Evolutionary conservation across 495 filamentous ascomycete species (phyloP), one percentile per base, ranked within the genome.

Genomic region (Talaromyces proteolyticus): DNA sequence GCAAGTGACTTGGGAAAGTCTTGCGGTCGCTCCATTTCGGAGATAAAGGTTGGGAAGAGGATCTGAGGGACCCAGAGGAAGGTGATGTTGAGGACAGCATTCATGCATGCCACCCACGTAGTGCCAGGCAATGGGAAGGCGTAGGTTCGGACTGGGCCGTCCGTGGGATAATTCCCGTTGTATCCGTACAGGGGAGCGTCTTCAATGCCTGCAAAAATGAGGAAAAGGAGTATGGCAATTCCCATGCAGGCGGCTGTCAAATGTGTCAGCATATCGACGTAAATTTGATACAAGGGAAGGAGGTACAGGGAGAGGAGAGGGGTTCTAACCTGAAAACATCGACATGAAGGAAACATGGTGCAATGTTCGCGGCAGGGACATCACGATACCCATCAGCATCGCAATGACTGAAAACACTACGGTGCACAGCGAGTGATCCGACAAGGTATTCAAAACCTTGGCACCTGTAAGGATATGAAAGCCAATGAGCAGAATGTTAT

Each of bases 31-130:
- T 81, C 82, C 89, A 95, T 95, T 61, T 95, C 89, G 4, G 89
- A 89, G 53, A 95, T 94, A 70, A 95, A 95, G 55, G 82, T 87
- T 2, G 89, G 89, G 19, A 95, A 74, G 0, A 89, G 94, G 60
- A 95, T 94, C 62, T 95, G 89, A 3, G 89, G 89, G 52, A 95
- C 92, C 67, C 94, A 92, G 3, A 89, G 93, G 64, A 93, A 95
- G 64, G 79, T 82, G 59, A 95, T 94, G 64, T 95, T 95, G 54
- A 94, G 69, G 66, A 93, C 92, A 2, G 89, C 89, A 43, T 79
- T 88, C 67, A 92, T 78, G 8, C 86, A 89, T 3, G 72, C 69
- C 12, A 95, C 86, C 51, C 90, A 93, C 0, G 85, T 85, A 0
- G 88, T 91, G n/a, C 80, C 77, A 1, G 68, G 63, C 6, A 79